Evolutionary conservation across 148 eudicot species (phyloP).

Genomic region (Silene conica): DNA sequence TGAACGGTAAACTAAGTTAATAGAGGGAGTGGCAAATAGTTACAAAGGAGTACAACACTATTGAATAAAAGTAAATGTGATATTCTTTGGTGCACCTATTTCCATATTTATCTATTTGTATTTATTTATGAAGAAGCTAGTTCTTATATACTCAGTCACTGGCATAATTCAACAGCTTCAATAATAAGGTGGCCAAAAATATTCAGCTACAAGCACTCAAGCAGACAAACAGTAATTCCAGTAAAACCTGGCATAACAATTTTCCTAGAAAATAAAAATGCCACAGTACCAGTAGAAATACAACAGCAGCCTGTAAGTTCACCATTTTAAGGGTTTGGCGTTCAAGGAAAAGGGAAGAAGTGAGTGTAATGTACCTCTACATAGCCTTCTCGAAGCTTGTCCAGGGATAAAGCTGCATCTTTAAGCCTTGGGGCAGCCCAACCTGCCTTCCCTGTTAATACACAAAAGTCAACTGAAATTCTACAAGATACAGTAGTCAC

Average conservation of each 20-base stretch:
- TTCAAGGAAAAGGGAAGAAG: neutral
- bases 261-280: neutral
- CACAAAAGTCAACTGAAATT: neutral
- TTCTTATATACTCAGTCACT: neutral
- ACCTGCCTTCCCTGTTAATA: conserved; percentile 62
- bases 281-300: neutral
- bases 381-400: conserved; percentile 88
- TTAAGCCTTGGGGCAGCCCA: conserved; percentile 99
- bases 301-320: neutral
- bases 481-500: conserved; percentile 3
- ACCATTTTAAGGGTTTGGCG: neutral
- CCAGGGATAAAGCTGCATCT: conserved; percentile 85
- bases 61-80: neutral
- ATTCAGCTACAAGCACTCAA: neutral
- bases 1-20: too few relatives aligned
- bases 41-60: neutral
- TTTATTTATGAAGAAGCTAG: neutral
- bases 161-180: neutral
- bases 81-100: neutral
- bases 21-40: neutral
- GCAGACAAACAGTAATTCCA: neutral
- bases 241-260: neutral
- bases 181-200: neutral
- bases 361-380: conserved; percentile 53
- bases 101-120: too few relatives aligned